Evolutionary conservation across 73 alveolate species (phyloP).

Genomic region (Paramecium pentaurelia): DNA sequence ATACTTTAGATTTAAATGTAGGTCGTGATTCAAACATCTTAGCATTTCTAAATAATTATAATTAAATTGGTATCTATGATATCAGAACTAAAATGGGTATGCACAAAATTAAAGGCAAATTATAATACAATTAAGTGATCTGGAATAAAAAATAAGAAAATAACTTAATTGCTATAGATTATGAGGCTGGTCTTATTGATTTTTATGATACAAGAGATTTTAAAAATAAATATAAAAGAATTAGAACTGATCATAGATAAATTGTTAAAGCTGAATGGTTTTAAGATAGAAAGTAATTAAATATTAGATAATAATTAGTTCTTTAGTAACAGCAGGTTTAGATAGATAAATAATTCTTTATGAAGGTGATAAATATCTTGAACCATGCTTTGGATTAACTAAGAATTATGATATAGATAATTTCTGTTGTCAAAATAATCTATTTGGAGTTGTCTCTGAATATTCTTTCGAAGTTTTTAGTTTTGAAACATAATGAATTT

Average conservation of each 20-base stretch:
- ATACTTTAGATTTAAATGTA: not conserved
- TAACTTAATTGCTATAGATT: not conserved
- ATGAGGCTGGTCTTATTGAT: not conserved
- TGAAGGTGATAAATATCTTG: not conserved
- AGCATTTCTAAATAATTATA: not conserved
- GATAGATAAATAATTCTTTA: not conserved
- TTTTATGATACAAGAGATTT: not conserved
- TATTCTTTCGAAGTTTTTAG: not conserved
- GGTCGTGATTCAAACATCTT: not conserved
- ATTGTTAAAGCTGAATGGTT: not conserved
- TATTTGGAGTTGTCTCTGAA: constrained; percentile 2
- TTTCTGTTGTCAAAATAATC: not conserved
- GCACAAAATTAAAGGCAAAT: not conserved
- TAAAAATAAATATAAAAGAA: not conserved
- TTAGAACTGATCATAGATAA: not conserved
- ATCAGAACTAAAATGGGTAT: not conserved
- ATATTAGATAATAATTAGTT: not conserved
- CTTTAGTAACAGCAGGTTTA: not conserved
- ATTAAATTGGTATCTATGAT: not conserved
- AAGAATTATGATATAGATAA: not conserved
- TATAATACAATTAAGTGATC: not conserved
- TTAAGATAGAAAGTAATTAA: not conserved
- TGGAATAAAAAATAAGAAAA: not conserved
- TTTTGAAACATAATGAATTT: not conserved
- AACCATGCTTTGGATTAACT: not conserved